Percentiles rank a stretch among this genome's conserved stretches.
Evolutionary conservation across 177 flowering plant species (phyloP).

Genomic region (Tripterygium wilfordii): DNA sequence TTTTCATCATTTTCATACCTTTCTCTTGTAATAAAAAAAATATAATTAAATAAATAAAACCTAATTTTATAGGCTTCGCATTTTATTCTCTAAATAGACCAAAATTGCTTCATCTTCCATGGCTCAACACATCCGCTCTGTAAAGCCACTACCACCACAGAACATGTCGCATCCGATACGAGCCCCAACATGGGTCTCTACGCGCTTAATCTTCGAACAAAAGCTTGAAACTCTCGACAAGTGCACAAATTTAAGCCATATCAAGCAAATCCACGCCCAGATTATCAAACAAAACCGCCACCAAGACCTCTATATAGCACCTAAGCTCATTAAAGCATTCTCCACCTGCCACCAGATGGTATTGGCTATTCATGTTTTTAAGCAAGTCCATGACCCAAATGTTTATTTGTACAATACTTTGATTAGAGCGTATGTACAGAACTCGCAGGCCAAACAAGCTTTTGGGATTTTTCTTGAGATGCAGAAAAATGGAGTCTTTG

Average conservation of each 20-base stretch:
- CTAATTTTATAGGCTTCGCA: too few species aligned
- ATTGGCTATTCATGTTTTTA: slow-evolving; percentile 42
- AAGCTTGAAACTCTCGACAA: slow-evolving; percentile 57
- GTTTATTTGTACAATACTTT: slow-evolving; percentile 55
- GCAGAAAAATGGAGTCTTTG: slow-evolving; percentile 38
- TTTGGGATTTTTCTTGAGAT: slow-evolving; percentile 45
- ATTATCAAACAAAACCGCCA: slow-evolving; percentile 56
- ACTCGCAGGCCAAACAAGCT: slow-evolving; percentile 38
- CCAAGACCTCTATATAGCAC: slow-evolving; percentile 44
- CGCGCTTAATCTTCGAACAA: slow-evolving; percentile 53
- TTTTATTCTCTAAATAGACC: too few species aligned
- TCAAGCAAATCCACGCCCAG: slow-evolving; percentile 71
- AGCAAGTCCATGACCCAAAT: slow-evolving; percentile 44
- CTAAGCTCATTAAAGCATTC: slow-evolving; percentile 64
- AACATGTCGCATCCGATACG: slow-evolving; percentile 26
- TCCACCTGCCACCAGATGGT: slow-evolving; percentile 52
- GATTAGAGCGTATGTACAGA: slow-evolving; percentile 50
- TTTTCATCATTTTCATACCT: too few species aligned
- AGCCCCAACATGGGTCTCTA: slow-evolving; percentile 61
- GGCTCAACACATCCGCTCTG: too few species aligned
- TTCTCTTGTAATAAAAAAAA: too few species aligned
- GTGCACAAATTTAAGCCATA: slow-evolving; percentile 46
- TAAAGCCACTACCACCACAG: too few species aligned
- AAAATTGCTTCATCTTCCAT: too few species aligned
- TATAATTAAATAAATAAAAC: too few species aligned